Percentiles rank a stretch among this genome's conserved stretches.
phyloP scores from a whole-genome alignment of 2,329 filamentous ascomycete genomes.

The Aschersonia sp. region DNA sequence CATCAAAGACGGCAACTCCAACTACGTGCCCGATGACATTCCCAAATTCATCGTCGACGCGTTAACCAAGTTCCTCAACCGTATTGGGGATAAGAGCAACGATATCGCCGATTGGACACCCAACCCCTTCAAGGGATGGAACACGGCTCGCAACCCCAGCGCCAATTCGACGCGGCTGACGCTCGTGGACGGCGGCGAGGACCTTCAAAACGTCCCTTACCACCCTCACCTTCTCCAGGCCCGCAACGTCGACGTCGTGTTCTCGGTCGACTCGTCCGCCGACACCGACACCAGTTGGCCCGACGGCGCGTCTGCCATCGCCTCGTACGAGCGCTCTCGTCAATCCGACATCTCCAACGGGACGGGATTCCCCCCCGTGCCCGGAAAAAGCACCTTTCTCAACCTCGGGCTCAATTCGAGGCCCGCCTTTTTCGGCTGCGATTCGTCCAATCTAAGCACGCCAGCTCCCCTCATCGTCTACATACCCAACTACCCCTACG shows the following conservation, averaged over 20 bases:
- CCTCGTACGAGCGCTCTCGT: slow-evolving; percentile 40
- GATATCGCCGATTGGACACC: slow-evolving; percentile 61
- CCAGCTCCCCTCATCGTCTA: slow-evolving; percentile 66
- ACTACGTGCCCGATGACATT: slow-evolving; percentile 35
- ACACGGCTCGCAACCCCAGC: slow-evolving; percentile 26
- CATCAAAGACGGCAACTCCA: slow-evolving; percentile 35
- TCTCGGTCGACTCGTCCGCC: slow-evolving; percentile 49
- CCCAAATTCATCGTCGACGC: slow-evolving; percentile 26
- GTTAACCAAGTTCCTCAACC: slow-evolving; percentile 32
- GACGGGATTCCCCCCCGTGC: slow-evolving; percentile 43
- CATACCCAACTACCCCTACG: slow-evolving; percentile 64
- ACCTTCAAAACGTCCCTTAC: slow-evolving; percentile 66
- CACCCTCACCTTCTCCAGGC: slow-evolving; percentile 41
- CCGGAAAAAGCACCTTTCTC: slow-evolving; percentile 38
- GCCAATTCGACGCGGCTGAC: slow-evolving; percentile 40
- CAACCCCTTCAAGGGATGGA: slow-evolving; percentile 44
- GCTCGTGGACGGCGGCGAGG: slow-evolving; percentile 69
- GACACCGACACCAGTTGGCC: slow-evolving; percentile 45
- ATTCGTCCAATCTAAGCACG: slow-evolving; percentile 37
- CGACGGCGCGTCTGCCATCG: slow-evolving; percentile 42
- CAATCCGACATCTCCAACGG: slow-evolving; percentile 32
- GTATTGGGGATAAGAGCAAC: slow-evolving; percentile 44
- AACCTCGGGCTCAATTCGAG: slow-evolving; percentile 42
- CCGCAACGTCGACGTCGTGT: slow-evolving; percentile 44
- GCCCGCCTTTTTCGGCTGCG: slow-evolving; percentile 51